Base-by-base conservation (phyloP, 1,284 basidiomycete genomes). In the Testicularia cyperi region DNA sequence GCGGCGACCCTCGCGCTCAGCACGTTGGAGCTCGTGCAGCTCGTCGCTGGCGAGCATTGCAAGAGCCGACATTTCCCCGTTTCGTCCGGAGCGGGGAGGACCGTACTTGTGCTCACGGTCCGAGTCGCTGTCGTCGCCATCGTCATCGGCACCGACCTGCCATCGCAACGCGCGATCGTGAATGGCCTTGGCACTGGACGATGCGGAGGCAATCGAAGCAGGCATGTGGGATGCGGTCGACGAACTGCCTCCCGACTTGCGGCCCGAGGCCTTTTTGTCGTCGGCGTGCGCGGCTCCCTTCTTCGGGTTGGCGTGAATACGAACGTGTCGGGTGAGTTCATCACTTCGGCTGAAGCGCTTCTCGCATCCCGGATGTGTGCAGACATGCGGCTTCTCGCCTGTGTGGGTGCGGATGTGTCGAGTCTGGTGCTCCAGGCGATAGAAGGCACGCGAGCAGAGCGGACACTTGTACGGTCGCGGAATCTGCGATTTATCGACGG, bases 401-500 rank as follows among this genome's bases (percentile, higher is more conserved):
- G 94, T 98, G 78, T 98, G 94, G 0, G 92, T 98, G 47, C 94
- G 88, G 45, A 97, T 94, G 77, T 98, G 94, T 47, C 94, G 87
- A 16, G 92, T 98, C 88, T 97, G 78, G 38, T 74, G 68, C 47
- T 72, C 71, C 34, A 73, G 57, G 34, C 73, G 68, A 38, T 75
- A 74, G 39, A 75, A 75, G 14, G 73, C 73, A 16, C 73, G 63
- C 14, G 72, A 64, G 43, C 73, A 75, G 37, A 75, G 58, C 6
- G 73, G 71, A 37, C 73, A 75, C 46, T 75, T 75, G 68, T 75
- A 75, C 0, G 73, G 73, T 25, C 73, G 64, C 6, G 73, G 73
- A 22, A 74, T 74, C 38, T 74, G 70, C 2, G 72, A 72, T 31
- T 74, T 75, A 57, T 75, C 73, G 28, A 75, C 64, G 10, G 65